Evolutionary conservation across 2,329 filamentous ascomycete genomes (phyloP), one percentile per base, ranked within the genome.

Genomic region (Pseudovirgaria hyperparasitica): DNA sequence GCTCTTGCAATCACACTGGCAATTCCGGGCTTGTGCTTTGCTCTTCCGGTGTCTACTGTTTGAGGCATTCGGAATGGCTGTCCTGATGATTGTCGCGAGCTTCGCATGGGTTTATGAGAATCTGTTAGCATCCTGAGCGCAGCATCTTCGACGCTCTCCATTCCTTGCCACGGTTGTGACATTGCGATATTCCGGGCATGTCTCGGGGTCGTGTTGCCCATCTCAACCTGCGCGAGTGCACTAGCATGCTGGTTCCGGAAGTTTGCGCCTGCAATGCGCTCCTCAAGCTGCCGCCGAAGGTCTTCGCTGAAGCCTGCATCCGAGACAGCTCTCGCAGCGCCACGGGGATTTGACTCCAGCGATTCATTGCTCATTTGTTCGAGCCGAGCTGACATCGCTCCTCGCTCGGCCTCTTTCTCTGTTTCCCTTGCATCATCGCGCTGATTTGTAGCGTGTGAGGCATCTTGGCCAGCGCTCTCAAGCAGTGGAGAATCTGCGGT

Each of bases 51-150:
- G 35, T 49, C 51, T 6, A 53, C 38, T 3, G 31, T 40, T 23
- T 36, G 38, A 4, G 50, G 48, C 30, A 42, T 35, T 15, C 35
- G 41, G 4, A 41, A 42, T 10, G 37, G 39, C 1, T 38, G 35
- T 3, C 32, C 37, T 7, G 45, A 34, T 14, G 31, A 33, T 5
- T 38, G 39, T 20, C 36, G 35, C 12, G 37, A 33, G 6, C 40
- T n/a, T 19, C 42, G 39, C 29, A 56, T 21, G 4, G 67, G 69
- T 44, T 73, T 75, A 40, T 70, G 66, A 10, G 67, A 62, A 41
- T 75, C 71, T 24, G 69, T 65, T 7, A 77, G 60, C 70, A 96
- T 96, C 17, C 90, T 74, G 25, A 92, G 58, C 13, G 84, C 75
- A 1, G 78, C 67, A 49, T 94, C 85, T 40, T 76, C 70, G 2